Conservation (phyloP, 345 rosid genomes). For the Eutrema japonicum region DNA sequence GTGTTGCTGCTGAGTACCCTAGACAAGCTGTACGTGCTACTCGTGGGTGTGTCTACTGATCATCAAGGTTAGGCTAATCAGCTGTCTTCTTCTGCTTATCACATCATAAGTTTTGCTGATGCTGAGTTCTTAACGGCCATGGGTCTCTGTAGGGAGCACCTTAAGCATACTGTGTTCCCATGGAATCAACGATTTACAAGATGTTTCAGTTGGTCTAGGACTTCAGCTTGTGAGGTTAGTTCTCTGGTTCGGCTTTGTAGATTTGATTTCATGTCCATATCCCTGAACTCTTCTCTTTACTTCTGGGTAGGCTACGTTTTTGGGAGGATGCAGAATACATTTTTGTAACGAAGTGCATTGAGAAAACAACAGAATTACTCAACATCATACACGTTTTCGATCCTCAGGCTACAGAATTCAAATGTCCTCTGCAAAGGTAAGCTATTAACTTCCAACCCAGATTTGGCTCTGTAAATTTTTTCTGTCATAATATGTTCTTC, state of each 20-base stretch:
- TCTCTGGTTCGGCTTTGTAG: slow-evolving; percentile 20
- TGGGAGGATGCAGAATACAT: slow-evolving; percentile 60
- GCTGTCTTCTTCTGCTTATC: slow-evolving; percentile 32
- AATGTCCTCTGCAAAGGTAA: slow-evolving; percentile 66
- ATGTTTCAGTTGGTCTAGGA: slow-evolving; percentile 72
- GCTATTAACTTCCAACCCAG: slow-evolving; percentile 23
- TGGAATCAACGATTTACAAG: slow-evolving; percentile 66
- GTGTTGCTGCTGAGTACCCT: slow-evolving; percentile 66
- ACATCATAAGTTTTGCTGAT: slow-evolving; percentile 28
- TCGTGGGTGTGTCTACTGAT: slow-evolving; percentile 58
- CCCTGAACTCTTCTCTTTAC: slow-evolving; percentile 7
- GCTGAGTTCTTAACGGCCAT: slow-evolving; percentile 26
- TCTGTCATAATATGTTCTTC: slow-evolving; percentile 6
- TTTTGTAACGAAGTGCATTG: slow-evolving; percentile 65
- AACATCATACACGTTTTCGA: slow-evolving; percentile 54
- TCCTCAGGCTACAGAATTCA: slow-evolving; percentile 41
- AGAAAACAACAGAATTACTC: slow-evolving; percentile 66
- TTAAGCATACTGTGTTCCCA: slow-evolving; percentile 68
- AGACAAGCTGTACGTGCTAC: slow-evolving; percentile 69
- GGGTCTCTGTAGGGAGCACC: slow-evolving; percentile 58
- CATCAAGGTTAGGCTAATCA: slow-evolving; percentile 65
- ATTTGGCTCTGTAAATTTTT: not conserved
- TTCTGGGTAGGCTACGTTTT: slow-evolving; percentile 54
- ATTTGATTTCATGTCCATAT: slow-evolving; percentile 7
- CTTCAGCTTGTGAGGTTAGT: slow-evolving; percentile 88